These are phyloP conservation scores for Isochrysis galbana DNA, from an alignment of 78 protist species.

Conservation along the genomic window DNA sequence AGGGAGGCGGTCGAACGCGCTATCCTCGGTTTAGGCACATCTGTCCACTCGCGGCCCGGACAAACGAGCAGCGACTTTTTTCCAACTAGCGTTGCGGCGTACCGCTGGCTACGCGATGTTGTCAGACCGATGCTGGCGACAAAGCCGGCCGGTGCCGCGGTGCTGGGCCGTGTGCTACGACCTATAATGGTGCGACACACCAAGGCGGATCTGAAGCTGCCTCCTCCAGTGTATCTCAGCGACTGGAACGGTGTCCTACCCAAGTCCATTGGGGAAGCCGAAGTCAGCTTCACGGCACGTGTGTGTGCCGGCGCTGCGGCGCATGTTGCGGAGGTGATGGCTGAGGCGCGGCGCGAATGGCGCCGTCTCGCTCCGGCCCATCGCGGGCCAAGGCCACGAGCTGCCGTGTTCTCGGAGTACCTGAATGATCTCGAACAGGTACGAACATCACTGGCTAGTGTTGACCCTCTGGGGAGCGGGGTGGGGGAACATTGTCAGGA, in stretches of 20 bases:
- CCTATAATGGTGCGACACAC: neutral
- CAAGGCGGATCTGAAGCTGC: neutral
- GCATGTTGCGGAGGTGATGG: neutral
- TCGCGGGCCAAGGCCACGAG: neutral
- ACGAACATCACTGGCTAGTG: neutral
- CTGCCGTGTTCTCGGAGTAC: neutral
- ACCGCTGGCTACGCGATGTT: too few relatives aligned
- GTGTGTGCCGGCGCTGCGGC: neutral
- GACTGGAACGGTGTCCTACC: neutral
- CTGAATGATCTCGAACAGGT: neutral
- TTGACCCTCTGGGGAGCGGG: too few relatives aligned
- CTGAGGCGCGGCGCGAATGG: neutral
- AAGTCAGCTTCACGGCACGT: neutral
- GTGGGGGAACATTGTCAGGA: too few relatives aligned
- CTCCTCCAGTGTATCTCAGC: neutral
- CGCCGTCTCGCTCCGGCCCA: neutral
- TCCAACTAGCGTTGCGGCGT: too few relatives aligned
- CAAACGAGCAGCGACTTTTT: too few relatives aligned
- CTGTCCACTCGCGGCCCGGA: too few relatives aligned
- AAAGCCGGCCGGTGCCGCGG: neutral
- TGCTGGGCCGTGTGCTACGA: neutral
- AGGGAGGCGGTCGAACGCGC: too few relatives aligned
- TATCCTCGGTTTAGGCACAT: too few relatives aligned
- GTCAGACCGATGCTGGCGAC: too few relatives aligned
- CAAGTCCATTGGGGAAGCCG: neutral